phyloP scores from a whole-genome alignment of 225 moss, liverwort and hornwort species.

The Climacium dendroides region DNA sequence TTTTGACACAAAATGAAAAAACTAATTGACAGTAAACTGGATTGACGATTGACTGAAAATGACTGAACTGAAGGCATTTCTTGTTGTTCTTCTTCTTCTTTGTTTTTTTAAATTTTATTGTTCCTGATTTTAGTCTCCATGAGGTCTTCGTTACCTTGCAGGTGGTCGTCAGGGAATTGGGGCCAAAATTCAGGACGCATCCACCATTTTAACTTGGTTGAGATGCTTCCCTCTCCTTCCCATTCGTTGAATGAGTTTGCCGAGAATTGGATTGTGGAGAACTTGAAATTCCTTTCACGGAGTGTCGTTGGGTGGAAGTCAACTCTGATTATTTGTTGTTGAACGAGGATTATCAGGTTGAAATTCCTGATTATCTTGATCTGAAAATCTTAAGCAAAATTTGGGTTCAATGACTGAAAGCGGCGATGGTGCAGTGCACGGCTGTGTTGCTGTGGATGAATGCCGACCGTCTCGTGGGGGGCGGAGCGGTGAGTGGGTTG shows the following conservation, averaged over 20 bases:
- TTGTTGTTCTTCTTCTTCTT: too few relatives aligned
- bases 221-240: neutral
- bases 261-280: neutral
- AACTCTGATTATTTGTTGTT: neutral
- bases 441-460: neutral
- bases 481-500: too few relatives aligned
- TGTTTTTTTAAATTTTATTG: accelerated
- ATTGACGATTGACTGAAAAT: neutral
- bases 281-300: neutral
- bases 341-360: neutral
- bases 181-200: neutral
- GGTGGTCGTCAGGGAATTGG: neutral
- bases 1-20: neutral
- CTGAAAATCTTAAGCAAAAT: neutral
- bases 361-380: neutral
- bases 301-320: neutral
- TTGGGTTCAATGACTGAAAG: neutral
- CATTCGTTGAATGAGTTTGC: neutral
- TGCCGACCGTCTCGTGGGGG: neutral
- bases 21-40: neutral
- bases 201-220: neutral
- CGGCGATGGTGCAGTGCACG: neutral
- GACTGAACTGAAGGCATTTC: neutral
- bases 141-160: neutral
- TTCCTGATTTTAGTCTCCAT: neutral